These are phyloP conservation scores for Claviceps cyperi DNA, from an alignment of 2,329 filamentous ascomycete species.

Conservation along the genomic window DNA sequence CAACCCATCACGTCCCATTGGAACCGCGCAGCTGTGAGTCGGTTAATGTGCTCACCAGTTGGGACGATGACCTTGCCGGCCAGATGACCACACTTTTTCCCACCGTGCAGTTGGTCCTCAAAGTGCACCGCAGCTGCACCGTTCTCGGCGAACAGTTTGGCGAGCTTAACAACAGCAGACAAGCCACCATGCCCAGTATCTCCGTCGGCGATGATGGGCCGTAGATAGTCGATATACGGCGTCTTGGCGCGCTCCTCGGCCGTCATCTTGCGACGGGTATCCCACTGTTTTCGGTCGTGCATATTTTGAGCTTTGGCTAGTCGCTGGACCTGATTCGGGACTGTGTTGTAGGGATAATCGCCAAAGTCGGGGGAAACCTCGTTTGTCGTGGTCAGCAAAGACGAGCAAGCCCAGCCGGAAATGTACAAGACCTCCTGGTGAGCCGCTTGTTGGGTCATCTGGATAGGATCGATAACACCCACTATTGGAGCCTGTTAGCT, in stretches of 20 bases:
- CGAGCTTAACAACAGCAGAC: constrained; percentile 85
- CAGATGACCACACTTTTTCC: constrained; percentile 95
- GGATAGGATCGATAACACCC: constrained; percentile 95
- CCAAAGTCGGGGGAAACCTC: constrained; percentile 97
- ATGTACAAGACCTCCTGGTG: constrained; percentile 95
- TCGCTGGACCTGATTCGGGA: constrained; percentile 93
- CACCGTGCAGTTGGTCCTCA: constrained; percentile 92
- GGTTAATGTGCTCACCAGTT: constrained; percentile 89
- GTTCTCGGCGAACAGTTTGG: constrained; percentile 94
- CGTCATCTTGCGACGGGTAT: constrained; percentile 64
- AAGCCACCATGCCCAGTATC: constrained; percentile 92
- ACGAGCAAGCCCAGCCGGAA: constrained; percentile 95
- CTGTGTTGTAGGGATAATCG: constrained; percentile 97
- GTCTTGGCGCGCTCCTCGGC: constrained; percentile 57
- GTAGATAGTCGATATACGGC: constrained; percentile 81
- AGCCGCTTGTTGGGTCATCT: constrained; percentile 96
- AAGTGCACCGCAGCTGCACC: constrained; percentile 94
- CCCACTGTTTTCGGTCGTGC: constrained; percentile 94
- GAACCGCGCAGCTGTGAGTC: constrained; percentile 79
- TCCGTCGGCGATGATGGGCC: constrained; percentile 90
- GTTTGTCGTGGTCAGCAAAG: constrained; percentile 82
- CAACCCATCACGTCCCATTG: constrained; percentile 98
- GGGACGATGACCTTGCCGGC: constrained; percentile 94
- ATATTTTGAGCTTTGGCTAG: constrained; percentile 93
- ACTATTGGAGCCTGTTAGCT: constrained; percentile 33